These are phyloP conservation scores for Gaeumannomyces tritici DNA, from an alignment of 2,329 filamentous ascomycete genomes.

Conservation along the genomic window DNA sequence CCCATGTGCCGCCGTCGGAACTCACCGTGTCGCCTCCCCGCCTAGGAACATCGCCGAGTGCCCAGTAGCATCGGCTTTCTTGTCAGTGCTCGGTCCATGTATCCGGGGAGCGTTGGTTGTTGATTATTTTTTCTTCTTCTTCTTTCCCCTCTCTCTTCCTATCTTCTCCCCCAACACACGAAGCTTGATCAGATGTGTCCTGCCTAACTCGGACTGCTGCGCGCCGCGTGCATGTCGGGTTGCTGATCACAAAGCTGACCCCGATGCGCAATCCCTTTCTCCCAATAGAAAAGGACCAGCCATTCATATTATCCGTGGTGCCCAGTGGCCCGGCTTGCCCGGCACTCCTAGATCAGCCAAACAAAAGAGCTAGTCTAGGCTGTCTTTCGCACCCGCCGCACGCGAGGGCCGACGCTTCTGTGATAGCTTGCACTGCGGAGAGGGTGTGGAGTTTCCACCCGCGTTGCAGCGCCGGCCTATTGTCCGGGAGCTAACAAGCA, in stretches of 20 bases:
- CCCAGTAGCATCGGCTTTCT: neutral
- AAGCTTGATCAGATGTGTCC: neutral
- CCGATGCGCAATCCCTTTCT: neutral
- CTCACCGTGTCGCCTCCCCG: neutral
- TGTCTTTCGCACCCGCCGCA: neutral
- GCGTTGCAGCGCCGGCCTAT: neutral
- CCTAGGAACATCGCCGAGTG: neutral
- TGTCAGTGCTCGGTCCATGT: neutral
- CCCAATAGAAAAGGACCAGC: neutral
- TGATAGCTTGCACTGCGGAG: neutral
- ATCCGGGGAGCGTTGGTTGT: neutral
- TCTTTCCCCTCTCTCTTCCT: neutral
- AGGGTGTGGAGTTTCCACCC: neutral
- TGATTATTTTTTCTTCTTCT: neutral
- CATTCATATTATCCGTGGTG: neutral
- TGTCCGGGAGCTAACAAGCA: neutral
- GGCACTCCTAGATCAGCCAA: neutral
- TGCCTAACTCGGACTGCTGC: neutral
- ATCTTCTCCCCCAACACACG: neutral
- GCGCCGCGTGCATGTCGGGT: neutral
- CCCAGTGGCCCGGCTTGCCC: neutral
- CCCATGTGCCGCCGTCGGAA: neutral
- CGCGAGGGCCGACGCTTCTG: neutral
- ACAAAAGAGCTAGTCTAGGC: neutral
- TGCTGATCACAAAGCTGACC: neutral